Conservation (phyloP, 169 alveolate genomes). For the Plasmodium vivax region DNA sequence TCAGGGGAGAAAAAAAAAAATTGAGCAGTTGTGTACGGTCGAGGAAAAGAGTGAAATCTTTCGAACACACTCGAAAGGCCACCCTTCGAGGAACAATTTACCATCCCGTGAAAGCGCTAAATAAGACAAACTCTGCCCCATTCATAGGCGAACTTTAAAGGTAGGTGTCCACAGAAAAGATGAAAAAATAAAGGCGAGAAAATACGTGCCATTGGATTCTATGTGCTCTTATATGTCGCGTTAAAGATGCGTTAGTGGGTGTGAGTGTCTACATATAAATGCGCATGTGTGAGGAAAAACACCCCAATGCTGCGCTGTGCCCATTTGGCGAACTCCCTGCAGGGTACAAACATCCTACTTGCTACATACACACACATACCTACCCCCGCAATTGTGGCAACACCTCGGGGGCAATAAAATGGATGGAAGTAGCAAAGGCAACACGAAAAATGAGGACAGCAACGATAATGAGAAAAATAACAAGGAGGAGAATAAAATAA, state of each 20-base stretch:
- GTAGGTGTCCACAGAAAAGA: background rate
- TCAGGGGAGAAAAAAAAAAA: background rate
- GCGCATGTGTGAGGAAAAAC: background rate
- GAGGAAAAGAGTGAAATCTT: background rate
- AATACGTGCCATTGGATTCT: background rate
- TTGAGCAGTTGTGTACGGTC: background rate
- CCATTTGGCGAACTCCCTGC: background rate
- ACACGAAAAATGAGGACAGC: slow-evolving; percentile 3
- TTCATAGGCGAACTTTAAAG: background rate
- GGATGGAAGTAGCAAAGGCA: slow-evolving; percentile 27
- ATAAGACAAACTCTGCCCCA: background rate
- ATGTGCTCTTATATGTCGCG: background rate
- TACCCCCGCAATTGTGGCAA: background rate
- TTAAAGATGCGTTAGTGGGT: background rate
- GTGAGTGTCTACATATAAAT: background rate
- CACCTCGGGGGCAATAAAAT: background rate
- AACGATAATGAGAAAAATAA: slow-evolving; percentile 45
- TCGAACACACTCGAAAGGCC: background rate
- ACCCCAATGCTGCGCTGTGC: background rate
- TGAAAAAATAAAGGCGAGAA: background rate
- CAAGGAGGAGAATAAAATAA: slow-evolving; percentile 43
- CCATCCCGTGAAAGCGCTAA: background rate
- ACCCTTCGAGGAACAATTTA: background rate
- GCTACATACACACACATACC: background rate
- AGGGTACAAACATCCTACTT: background rate